Percentiles rank a stretch among this genome's conserved stretches.
These are phyloP conservation scores for Osmozyma mogii DNA, from an alignment of 805 yeast species.

Conservation along the genomic window DNA sequence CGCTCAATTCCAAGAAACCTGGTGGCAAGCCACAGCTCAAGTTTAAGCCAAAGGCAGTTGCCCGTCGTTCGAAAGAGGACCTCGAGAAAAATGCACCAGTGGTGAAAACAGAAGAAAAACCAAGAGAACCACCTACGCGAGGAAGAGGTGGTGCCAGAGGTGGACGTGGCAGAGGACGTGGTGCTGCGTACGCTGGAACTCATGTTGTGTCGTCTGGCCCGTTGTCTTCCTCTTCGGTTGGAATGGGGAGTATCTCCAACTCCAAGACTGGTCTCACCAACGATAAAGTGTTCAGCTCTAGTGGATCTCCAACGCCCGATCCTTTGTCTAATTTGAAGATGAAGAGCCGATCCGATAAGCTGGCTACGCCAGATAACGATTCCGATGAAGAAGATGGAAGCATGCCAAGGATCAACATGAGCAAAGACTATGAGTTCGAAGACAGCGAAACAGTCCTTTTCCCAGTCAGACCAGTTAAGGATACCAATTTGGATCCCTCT, in stretches of 20 bases:
- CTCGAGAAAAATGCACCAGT: constrained; percentile 68
- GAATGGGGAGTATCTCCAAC: constrained; percentile 27
- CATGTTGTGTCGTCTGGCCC: constrained; percentile 70
- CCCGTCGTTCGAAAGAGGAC: constrained; percentile 76
- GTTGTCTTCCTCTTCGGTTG: constrained; percentile 55
- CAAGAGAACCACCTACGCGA: constrained; percentile 9
- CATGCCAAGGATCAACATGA: constrained; percentile 52
- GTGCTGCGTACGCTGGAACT: constrained; percentile 39
- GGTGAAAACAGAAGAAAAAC: constrained; percentile 27
- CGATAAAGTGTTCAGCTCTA: constrained; percentile 24
- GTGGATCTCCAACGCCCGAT: constrained; percentile 33
- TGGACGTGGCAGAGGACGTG: constrained; percentile 27
- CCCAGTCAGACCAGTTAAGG: constrained; percentile 64
- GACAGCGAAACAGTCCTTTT: constrained; percentile 50
- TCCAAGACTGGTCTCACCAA: constrained; percentile 19
- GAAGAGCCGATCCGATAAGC: constrained; percentile 16
- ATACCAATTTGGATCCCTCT: constrained; percentile 16
- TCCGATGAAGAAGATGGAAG: constrained; percentile 38
- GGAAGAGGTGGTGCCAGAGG: constrained; percentile 28
- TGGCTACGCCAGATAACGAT: constrained; percentile 17
- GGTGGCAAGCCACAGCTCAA: constrained; percentile 48
- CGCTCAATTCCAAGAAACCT: constrained; percentile 28
- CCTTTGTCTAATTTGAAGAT: constrained; percentile 29
- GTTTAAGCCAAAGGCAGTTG: constrained; percentile 83
- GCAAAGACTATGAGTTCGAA: constrained; percentile 45